phyloP scores from a whole-genome alignment of 371 early-diverging fungal species.

The Mortierella sp. region DNA sequence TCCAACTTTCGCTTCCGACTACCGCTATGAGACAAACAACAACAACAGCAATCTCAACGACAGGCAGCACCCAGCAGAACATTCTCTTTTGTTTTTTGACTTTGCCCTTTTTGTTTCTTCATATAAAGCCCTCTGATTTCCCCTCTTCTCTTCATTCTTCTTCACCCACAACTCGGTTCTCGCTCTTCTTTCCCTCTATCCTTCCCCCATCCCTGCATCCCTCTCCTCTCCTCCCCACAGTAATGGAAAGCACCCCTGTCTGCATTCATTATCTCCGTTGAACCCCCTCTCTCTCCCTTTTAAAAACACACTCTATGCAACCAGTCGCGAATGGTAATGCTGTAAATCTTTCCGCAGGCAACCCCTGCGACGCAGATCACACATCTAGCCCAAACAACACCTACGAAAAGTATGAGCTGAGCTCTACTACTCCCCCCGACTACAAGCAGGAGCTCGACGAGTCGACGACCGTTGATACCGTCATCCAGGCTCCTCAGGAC shows the following conservation, averaged over 20 bases:
- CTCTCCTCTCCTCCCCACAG: constrained; percentile 1
- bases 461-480: not conserved
- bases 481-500: not conserved
- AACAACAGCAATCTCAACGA: not conserved
- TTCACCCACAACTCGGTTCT: not conserved
- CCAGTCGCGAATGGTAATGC: constrained; percentile 35
- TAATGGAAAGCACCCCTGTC: constrained; percentile 27
- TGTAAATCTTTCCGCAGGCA: constrained; percentile 53
- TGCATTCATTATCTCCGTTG: not conserved
- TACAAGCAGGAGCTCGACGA: not conserved
- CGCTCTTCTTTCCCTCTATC: not conserved
- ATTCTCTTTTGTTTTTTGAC: not conserved
- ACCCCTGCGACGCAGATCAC: constrained; percentile 51
- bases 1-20: not conserved
- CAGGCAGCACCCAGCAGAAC: not conserved
- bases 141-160: not conserved
- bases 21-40: not conserved
- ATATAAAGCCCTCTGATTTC: not conserved
- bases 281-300: not conserved
- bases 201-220: too few relatives aligned
- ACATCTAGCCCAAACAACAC: constrained; percentile 10
- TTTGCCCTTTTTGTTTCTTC: not conserved
- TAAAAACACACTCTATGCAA: constrained; percentile 27
- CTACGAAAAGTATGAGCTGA: not conserved
- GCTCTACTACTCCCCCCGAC: not conserved